Evolutionary conservation across 2,329 filamentous ascomycete species (phyloP).

Genomic region (Phialophora tarda): DNA sequence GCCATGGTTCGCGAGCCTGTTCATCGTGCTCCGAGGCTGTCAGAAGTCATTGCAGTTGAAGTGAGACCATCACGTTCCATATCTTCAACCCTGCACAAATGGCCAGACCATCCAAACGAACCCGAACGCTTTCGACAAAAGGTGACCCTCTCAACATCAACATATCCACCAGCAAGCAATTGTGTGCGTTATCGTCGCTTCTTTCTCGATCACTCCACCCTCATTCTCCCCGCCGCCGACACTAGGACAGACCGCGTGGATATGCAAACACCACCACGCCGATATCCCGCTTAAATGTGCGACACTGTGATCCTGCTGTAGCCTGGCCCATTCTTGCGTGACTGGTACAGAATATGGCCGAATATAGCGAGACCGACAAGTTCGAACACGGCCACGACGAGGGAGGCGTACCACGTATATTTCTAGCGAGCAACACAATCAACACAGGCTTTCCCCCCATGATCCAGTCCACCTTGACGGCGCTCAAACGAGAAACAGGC

Average conservation of each 20-base stretch:
- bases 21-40: neutral
- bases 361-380: constrained; percentile 16
- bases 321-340: constrained; percentile 1
- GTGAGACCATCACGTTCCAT: neutral
- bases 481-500: neutral
- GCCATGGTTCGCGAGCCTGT: neutral
- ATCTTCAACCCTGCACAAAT: neutral
- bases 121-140: neutral
- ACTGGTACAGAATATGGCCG: neutral
- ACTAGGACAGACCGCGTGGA: neutral
- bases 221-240: neutral
- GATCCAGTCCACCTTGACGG: neutral
- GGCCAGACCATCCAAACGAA: neutral
- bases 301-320: constrained; percentile 21
- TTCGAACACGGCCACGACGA: constrained; percentile 16
- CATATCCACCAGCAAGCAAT: neutral
- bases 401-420: constrained; percentile 16
- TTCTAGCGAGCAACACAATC: constrained; percentile 1
- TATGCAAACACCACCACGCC: neutral
- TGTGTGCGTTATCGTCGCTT: neutral
- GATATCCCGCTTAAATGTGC: constrained; percentile 8
- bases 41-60: neutral
- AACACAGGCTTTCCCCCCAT: neutral
- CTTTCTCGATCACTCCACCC: neutral
- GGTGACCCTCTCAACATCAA: neutral